Evolutionary conservation across 2,329 filamentous ascomycete genomes (phyloP).

Genomic region (Coniella vitis): DNA sequence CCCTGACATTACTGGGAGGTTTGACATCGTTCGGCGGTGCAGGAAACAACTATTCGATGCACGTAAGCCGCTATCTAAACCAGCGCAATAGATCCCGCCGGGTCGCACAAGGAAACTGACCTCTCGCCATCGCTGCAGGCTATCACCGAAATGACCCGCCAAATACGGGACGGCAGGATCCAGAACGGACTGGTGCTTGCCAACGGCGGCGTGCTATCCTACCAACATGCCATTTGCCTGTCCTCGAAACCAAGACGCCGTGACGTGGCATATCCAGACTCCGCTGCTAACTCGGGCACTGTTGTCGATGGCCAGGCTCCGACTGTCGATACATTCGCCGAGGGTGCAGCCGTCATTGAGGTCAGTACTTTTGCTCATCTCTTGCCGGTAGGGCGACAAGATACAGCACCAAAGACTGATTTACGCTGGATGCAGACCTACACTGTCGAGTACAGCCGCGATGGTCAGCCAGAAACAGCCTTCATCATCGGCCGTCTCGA

Average conservation of each 20-base stretch:
- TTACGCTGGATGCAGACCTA: slow-evolving; percentile 23
- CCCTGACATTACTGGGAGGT: slow-evolving; percentile 56
- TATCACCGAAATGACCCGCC: slow-evolving; percentile 48
- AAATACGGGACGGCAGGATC: slow-evolving; percentile 39
- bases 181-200: slow-evolving; percentile 53
- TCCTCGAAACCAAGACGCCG: slow-evolving; percentile 34
- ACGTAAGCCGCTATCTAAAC: slow-evolving; percentile 38
- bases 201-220: slow-evolving; percentile 59
- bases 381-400: too few species aligned
- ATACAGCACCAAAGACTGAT: neutral
- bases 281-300: neutral
- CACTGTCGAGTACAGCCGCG: slow-evolving; percentile 22
- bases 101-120: too few species aligned
- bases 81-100: too few species aligned
- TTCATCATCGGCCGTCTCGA: slow-evolving; percentile 12
- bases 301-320: neutral
- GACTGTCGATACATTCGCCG: slow-evolving; percentile 1
- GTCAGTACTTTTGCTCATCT: neutral
- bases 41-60: slow-evolving; percentile 66
- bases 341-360: slow-evolving; percentile 9
- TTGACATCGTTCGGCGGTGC: slow-evolving; percentile 64
- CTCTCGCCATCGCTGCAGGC: slow-evolving; percentile 24
- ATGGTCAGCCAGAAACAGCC: slow-evolving; percentile 10
- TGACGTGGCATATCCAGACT: slow-evolving; percentile 8
- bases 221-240: slow-evolving; percentile 56